Conservation (phyloP, 345 rosid genomes). For the Brassica rapa region DNA sequence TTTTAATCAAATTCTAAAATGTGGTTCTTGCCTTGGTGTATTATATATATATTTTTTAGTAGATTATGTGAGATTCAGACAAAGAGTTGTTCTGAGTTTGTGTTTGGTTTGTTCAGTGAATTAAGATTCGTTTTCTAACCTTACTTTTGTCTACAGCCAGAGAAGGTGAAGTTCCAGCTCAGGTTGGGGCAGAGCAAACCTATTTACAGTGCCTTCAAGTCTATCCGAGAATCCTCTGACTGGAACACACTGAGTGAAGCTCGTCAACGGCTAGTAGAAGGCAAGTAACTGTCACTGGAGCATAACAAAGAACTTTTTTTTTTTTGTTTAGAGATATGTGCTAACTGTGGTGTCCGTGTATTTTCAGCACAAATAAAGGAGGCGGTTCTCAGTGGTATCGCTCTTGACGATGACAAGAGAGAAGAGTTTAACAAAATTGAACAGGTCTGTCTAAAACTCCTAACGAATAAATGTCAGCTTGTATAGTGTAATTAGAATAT, state of each 20-base stretch:
- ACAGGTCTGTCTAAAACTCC: slow-evolving; percentile 54
- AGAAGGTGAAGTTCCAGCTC: slow-evolving; percentile 47
- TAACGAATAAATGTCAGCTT: slow-evolving; percentile 1
- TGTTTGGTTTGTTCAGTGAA: slow-evolving; percentile 1
- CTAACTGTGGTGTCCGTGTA: slow-evolving; percentile 27
- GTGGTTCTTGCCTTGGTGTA: background rate
- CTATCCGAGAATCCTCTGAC: slow-evolving; percentile 69
- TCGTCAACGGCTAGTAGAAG: slow-evolving; percentile 72
- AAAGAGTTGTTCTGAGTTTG: background rate
- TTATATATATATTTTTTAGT: background rate
- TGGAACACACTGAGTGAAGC: slow-evolving; percentile 70
- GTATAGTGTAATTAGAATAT: background rate
- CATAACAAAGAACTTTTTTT: background rate
- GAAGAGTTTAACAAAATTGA: slow-evolving; percentile 90
- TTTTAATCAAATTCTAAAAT: background rate
- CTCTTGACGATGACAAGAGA: slow-evolving; percentile 84
- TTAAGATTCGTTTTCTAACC: background rate
- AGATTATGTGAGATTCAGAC: slow-evolving; percentile 1
- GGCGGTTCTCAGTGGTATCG: slow-evolving; percentile 89
- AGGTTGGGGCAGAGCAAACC: slow-evolving; percentile 91
- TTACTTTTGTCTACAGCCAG: slow-evolving; percentile 32
- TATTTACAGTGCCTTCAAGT: slow-evolving; percentile 73
- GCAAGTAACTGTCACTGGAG: slow-evolving; percentile 42
- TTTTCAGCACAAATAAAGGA: slow-evolving; percentile 78
- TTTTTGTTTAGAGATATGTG: slow-evolving; percentile 4